Percentiles rank a stretch among this genome's conserved stretches.
Conservation (phyloP, 2,329 filamentous ascomycete species). For the Westerdykella ornata region DNA sequence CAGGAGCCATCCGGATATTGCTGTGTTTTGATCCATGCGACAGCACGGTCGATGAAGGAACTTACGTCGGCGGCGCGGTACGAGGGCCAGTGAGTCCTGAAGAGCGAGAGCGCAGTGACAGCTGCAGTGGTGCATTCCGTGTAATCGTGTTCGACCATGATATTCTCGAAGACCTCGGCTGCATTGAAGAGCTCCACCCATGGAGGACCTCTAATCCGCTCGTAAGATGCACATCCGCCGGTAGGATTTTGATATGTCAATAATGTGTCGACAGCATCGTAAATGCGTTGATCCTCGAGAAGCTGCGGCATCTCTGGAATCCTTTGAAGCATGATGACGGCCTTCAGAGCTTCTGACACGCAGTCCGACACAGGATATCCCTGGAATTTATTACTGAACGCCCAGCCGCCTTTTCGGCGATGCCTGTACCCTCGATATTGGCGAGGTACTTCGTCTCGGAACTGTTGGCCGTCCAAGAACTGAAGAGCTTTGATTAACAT, state of each 20-base stretch:
- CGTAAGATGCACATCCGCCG: constrained; percentile 2
- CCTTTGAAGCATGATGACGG: constrained; percentile 2
- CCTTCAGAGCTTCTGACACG: constrained; percentile 2
- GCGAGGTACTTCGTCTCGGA: constrained; percentile 1
- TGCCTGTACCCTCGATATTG: constrained; percentile 1
- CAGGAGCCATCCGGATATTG: constrained; percentile 4
- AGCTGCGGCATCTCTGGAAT: neutral
- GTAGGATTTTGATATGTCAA: constrained; percentile 2
- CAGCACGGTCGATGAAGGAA: neutral
- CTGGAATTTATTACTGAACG: constrained; percentile 4
- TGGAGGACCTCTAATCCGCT: neutral
- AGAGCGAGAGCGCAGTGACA: neutral
- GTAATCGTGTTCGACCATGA: constrained; percentile 1
- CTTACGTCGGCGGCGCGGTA: constrained; percentile 2
- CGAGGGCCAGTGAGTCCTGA: neutral
- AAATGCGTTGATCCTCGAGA: neutral
- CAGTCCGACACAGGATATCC: constrained; percentile 2
- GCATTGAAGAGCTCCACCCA: constrained; percentile 1
- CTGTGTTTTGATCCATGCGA: neutral
- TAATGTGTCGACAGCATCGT: constrained; percentile 2
- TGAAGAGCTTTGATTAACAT: constrained; percentile 1
- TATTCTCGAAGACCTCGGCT: constrained; percentile 1
- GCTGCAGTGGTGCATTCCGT: constrained; percentile 3
- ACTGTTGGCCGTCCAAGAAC: constrained; percentile 1
- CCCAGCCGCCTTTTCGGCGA: constrained; percentile 3